Evolutionary conservation across 495 filamentous ascomycete genomes (phyloP), one percentile per base, ranked within the genome.

Genomic region (Letharia columbiana): DNA sequence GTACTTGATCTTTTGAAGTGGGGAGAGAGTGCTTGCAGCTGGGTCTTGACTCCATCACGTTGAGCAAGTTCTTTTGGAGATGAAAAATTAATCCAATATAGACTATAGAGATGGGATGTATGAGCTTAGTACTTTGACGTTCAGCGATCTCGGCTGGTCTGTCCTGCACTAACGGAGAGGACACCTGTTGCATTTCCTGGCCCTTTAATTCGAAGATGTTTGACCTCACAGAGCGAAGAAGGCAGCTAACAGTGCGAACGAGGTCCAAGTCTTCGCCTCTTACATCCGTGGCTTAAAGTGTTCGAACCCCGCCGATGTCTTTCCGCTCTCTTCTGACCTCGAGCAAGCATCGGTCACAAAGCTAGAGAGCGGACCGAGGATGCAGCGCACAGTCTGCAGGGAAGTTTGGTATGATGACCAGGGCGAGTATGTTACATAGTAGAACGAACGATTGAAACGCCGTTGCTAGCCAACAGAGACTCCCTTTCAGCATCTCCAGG

Each of bases 1-100:
- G 61, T 89, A 94, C 76, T 97, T 66, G 93, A 60, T 33, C 33
- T 47, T 23, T 58, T 61, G 42, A 44, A 60, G 11, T 33, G 4
- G 33, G 28, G 35, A 45, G 33, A 23, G 10, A 11, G 15, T 35
- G 41, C 42, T 37, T 20, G 54, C 23, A 28, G 11, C 31, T 57
- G 54, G 17, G 10, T 58, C 49, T 57, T 18, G 28, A 49, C 3
- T 45, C n/a, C n/a, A 12, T 35, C 18, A 20, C 31, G 39, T 17
- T 45, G 20, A 37, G 31, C 15, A 17, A 6, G n/a, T 20, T n/a
- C 33, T 37, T 17, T 37, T 57, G 31, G 8, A 20, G 2, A 37
- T 57, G 15, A 54, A 17, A 28, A 17, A 17, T 31, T 33, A 3
- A 54, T 31, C 17, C 28, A 54, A 33, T 12, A 54, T 54, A 31